phyloP scores from a whole-genome alignment of 176 grass and related monocot species.

The Melocanna baccifera region DNA sequence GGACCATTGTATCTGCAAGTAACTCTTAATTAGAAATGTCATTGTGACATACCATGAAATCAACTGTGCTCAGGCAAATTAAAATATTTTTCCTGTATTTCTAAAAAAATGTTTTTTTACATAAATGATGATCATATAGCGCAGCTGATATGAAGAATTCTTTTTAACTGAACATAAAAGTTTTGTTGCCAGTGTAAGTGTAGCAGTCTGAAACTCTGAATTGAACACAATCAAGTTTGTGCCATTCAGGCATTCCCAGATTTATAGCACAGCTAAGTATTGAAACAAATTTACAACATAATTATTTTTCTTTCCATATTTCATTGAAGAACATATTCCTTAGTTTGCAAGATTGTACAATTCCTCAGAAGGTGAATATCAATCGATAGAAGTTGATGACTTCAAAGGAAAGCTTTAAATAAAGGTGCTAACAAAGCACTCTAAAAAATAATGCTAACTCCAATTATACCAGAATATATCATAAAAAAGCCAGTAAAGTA shows the following conservation, averaged over 20 bases:
- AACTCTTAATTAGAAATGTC: slow-evolving; percentile 24
- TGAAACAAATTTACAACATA: neutral
- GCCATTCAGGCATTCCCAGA: neutral
- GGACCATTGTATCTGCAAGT: slow-evolving; percentile 87
- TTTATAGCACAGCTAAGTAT: neutral
- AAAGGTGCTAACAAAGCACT: neutral
- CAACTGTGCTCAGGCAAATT: slow-evolving; percentile 8
- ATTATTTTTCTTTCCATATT: neutral
- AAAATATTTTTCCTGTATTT: neutral
- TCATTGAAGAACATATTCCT: neutral
- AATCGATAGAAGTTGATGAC: neutral
- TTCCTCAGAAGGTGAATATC: neutral
- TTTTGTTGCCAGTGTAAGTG: neutral
- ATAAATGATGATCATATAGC: neutral
- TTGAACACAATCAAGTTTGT: neutral
- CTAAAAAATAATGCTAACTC: slow-evolving; percentile 7
- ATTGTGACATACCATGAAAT: neutral
- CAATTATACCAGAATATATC: neutral
- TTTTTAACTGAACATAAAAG: neutral
- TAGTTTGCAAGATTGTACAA: neutral
- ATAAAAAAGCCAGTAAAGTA: neutral
- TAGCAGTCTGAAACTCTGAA: neutral
- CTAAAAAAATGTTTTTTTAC: neutral
- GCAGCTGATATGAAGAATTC: neutral
- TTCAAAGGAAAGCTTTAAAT: neutral